These are phyloP conservation scores for Blastocystis sp. DNA, from an alignment of 352 stramenopile genomes.

Conservation along the genomic window DNA sequence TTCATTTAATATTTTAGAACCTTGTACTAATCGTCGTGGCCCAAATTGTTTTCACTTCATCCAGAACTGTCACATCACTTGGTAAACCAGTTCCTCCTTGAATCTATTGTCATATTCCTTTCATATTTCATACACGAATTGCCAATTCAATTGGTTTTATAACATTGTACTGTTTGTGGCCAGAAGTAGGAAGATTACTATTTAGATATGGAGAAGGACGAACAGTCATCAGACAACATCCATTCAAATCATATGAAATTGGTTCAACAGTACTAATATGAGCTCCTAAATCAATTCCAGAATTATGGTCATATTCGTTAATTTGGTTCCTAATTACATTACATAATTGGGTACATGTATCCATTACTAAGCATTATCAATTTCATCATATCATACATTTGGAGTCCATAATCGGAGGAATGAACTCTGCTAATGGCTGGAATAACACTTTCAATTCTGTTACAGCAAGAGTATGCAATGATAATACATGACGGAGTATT, in stretches of 20 bases:
- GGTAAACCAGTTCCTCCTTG: background rate
- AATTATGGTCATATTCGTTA: background rate
- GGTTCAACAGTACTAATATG: background rate
- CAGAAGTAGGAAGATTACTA: background rate
- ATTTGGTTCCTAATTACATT: background rate
- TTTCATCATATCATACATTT: background rate
- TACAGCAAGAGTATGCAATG: slow-evolving; percentile 6
- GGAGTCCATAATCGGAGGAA: background rate
- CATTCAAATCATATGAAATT: background rate
- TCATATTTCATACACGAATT: background rate
- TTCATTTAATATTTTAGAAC: background rate
- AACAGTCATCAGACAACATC: background rate
- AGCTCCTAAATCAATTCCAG: slow-evolving; percentile 21
- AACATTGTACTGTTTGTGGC: background rate
- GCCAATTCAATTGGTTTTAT: background rate
- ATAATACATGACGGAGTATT: slow-evolving; percentile 29
- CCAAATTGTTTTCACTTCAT: slow-evolving; percentile 41
- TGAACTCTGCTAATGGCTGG: background rate
- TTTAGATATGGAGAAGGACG: background rate
- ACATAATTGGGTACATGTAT: background rate
- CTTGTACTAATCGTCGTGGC: background rate
- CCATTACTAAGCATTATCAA: background rate
- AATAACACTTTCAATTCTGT: background rate
- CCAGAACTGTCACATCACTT: background rate
- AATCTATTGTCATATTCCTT: background rate